Conservation (phyloP, 495 filamentous ascomycete genomes). For the Penicillium lagena region DNA sequence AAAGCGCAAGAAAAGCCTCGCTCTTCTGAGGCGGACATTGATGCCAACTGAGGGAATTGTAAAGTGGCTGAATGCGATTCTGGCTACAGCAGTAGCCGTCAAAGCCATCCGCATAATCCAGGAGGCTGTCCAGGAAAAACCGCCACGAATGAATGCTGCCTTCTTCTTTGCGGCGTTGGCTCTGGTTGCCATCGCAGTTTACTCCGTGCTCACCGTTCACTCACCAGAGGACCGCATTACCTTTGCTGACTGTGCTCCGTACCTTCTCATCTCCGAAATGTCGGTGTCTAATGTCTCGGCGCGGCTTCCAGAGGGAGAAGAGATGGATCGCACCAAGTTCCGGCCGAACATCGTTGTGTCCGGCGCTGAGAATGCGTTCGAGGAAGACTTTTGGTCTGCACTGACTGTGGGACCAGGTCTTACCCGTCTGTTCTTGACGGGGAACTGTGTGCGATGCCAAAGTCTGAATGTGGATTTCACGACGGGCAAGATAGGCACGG, state of each 20-base stretch:
- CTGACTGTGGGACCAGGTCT: constrained; percentile 30
- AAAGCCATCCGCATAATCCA: neutral
- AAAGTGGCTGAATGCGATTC: neutral
- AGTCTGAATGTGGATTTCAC: constrained; percentile 79
- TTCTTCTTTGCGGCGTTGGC: neutral
- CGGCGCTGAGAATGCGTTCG: constrained; percentile 54
- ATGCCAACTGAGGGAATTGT: neutral
- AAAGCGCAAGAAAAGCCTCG: constrained; percentile 7
- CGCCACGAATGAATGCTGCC: neutral
- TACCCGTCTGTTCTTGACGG: constrained; percentile 52
- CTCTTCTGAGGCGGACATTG: neutral
- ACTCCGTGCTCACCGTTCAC: neutral
- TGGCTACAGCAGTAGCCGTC: neutral
- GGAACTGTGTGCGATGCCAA: constrained; percentile 75
- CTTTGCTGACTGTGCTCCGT: constrained; percentile 78
- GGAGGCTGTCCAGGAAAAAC: neutral
- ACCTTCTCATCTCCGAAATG: constrained; percentile 62
- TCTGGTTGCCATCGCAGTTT: neutral
- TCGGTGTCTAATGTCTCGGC: constrained; percentile 61
- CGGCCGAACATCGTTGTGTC: constrained; percentile 78
- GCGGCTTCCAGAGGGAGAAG: constrained; percentile 46
- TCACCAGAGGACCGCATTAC: constrained; percentile 44
- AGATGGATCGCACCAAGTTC: constrained; percentile 75
- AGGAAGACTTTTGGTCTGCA: constrained; percentile 85
- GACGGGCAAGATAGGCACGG: constrained; percentile 59